A percentile compares a stretch with the other conserved stretches of the same genome.
Evolutionary conservation across 768 basidiomycete genomes (phyloP).

Genomic region (Mrakia gelida): DNA sequence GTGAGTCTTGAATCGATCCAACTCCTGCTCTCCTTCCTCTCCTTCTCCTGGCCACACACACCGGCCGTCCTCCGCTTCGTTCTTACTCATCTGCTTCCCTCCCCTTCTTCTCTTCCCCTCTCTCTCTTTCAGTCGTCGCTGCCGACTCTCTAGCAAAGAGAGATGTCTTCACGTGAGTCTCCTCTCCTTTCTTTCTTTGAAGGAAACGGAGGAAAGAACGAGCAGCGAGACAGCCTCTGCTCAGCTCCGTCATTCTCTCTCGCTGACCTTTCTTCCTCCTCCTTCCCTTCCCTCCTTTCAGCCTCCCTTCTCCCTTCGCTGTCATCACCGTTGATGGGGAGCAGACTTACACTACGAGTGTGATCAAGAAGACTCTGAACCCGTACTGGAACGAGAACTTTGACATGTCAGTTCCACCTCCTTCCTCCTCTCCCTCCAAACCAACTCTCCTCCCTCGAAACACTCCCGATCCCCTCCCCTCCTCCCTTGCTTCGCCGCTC

Average conservation of each 20-base stretch:
- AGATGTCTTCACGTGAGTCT: slow-evolving; percentile 55
- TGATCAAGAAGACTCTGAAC: slow-evolving; percentile 91
- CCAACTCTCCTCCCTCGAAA: neutral
- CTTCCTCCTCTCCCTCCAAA: neutral
- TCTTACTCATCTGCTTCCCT: neutral
- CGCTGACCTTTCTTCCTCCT: slow-evolving; percentile 23
- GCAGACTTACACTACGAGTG: slow-evolving; percentile 93
- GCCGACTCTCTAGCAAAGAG: slow-evolving; percentile 90
- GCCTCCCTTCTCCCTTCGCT: slow-evolving; percentile 95
- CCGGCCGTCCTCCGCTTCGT: too few relatives aligned
- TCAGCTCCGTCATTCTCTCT: slow-evolving; percentile 9
- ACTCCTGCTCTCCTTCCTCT: neutral
- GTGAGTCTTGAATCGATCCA: slow-evolving; percentile 14
- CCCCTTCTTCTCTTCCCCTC: neutral
- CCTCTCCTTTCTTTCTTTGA: neutral
- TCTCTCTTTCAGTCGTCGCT: slow-evolving; percentile 66
- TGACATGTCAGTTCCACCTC: slow-evolving; percentile 66
- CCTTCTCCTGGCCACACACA: slow-evolving; percentile 7
- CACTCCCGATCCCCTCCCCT: neutral
- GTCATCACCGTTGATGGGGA: slow-evolving; percentile 98
- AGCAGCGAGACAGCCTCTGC: too few relatives aligned
- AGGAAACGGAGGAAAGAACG: neutral
- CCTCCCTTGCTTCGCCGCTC: slow-evolving; percentile 17
- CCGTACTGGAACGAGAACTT: slow-evolving; percentile 98
- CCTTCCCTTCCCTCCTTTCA: slow-evolving; percentile 51